Percentiles rank a stretch among this genome's conserved stretches.
phyloP scores from a whole-genome alignment of 768 basidiomycete species.

The Leccinellum albellum region DNA sequence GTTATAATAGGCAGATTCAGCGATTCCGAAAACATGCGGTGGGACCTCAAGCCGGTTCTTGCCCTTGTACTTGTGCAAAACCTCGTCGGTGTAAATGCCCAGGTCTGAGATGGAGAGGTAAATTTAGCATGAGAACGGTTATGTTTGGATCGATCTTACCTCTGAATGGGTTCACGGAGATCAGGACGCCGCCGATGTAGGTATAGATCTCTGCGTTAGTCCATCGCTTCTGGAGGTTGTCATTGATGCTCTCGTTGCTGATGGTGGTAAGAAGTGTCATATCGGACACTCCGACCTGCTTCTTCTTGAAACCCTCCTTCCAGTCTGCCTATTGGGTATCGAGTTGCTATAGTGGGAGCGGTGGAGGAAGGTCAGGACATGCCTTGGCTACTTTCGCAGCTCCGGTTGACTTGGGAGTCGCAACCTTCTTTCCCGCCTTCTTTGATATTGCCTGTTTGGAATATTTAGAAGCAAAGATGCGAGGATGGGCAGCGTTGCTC shows the following conservation, averaged over 20 bases:
- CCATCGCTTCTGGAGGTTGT: slow-evolving; percentile 96
- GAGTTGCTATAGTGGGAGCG: slow-evolving; percentile 6
- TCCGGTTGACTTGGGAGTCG: slow-evolving; percentile 53
- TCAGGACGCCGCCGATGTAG: slow-evolving; percentile 96
- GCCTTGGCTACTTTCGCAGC: slow-evolving; percentile 75
- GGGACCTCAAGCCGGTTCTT: slow-evolving; percentile 98
- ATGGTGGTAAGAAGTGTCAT: slow-evolving; percentile 98
- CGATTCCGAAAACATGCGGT: slow-evolving; percentile 96
- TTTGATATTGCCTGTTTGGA: slow-evolving; percentile 71
- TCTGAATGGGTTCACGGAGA: slow-evolving; percentile 99
- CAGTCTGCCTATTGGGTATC: slow-evolving; percentile 76
- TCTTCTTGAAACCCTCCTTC: slow-evolving; percentile 99
- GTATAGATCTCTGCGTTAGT: slow-evolving; percentile 96
- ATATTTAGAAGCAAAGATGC: slow-evolving; percentile 1
- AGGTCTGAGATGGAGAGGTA: slow-evolving; percentile 56
- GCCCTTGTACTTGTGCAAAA: slow-evolving; percentile 80
- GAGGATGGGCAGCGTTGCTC: background rate
- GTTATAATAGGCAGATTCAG: slow-evolving; percentile 96
- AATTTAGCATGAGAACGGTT: slow-evolving; percentile 3
- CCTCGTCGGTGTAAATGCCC: slow-evolving; percentile 94
- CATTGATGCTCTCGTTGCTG: slow-evolving; percentile 96
- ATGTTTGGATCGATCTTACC: slow-evolving; percentile 42
- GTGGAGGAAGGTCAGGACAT: slow-evolving; percentile 9
- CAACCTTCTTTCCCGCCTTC: slow-evolving; percentile 84
- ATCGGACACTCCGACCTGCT: slow-evolving; percentile 95